Percentiles rank a stretch among this genome's conserved stretches.
Conservation (phyloP, 208 protist genomes). For the Acanthamoeba castellanii region DNA sequence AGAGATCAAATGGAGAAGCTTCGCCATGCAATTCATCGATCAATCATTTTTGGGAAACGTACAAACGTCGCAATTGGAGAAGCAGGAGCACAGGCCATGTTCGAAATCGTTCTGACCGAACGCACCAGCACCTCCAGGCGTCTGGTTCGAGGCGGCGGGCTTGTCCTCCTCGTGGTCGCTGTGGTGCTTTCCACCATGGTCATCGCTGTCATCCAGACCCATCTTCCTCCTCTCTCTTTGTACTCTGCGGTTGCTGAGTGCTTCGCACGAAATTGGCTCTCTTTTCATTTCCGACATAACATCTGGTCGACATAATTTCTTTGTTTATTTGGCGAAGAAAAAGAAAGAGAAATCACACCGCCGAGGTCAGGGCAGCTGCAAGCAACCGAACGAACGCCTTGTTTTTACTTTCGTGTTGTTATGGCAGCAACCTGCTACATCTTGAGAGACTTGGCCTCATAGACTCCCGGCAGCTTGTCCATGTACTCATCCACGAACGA, state of each 20-base stretch:
- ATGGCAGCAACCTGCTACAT: too few relatives aligned
- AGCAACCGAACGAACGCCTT: too few relatives aligned
- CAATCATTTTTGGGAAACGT: background rate
- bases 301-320: too few relatives aligned
- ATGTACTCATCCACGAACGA: conserved; percentile 50
- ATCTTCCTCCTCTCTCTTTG: background rate
- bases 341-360: too few relatives aligned
- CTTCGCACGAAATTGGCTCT: too few relatives aligned
- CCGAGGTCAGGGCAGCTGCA: too few relatives aligned
- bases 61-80: conserved; percentile 15
- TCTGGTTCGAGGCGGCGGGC: background rate
- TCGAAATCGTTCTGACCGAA: background rate
- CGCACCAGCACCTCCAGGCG: background rate
- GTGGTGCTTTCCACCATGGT: background rate
- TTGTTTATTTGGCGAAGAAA: too few relatives aligned
- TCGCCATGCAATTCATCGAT: background rate
- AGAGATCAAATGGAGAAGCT: too few relatives aligned
- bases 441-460: conserved; percentile 53
- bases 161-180: background rate
- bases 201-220: background rate
- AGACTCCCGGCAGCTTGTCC: conserved; percentile 43
- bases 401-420: too few relatives aligned
- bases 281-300: too few relatives aligned
- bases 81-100: conserved; percentile 17
- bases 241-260: too few relatives aligned